These are phyloP conservation scores for Colletotrichum camelliae DNA, from an alignment of 2,329 filamentous ascomycete genomes.

Conservation along the genomic window DNA sequence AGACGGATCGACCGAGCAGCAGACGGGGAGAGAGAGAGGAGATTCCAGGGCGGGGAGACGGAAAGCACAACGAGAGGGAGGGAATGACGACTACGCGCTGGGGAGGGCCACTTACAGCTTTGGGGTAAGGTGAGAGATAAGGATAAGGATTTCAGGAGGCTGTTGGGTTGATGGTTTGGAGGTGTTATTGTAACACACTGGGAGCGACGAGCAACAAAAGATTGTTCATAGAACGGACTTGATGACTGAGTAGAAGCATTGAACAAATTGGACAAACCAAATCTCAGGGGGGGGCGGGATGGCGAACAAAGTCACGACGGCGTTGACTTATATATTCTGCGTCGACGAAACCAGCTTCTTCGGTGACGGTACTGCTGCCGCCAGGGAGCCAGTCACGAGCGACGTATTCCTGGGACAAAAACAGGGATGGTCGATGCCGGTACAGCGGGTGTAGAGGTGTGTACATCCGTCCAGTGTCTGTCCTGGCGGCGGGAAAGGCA, in stretches of 20 bases:
- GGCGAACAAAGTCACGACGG: slow-evolving; percentile 5
- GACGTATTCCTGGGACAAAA: slow-evolving; percentile 9
- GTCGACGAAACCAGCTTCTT: slow-evolving; percentile 21
- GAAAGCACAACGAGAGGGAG: background rate
- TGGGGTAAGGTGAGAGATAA: background rate
- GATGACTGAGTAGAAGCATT: slow-evolving; percentile 16
- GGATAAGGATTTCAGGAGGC: slow-evolving; percentile 4
- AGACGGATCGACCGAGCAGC: background rate
- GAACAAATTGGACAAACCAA: slow-evolving; percentile 10
- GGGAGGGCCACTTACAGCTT: slow-evolving; percentile 16
- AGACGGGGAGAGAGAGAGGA: background rate
- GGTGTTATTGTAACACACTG: slow-evolving; percentile 13
- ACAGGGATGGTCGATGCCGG: slow-evolving; percentile 20
- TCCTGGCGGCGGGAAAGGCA: background rate
- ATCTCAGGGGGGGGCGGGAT: background rate
- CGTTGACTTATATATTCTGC: slow-evolving; percentile 20
- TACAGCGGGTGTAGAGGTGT: background rate
- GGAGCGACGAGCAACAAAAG: background rate
- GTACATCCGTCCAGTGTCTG: background rate
- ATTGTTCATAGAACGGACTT: background rate
- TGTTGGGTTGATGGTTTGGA: background rate
- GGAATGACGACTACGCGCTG: background rate
- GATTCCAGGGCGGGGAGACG: background rate
- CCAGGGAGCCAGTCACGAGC: slow-evolving; percentile 20
- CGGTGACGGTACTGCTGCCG: slow-evolving; percentile 15